These are phyloP conservation scores for Daphne laureola DNA, from an alignment of 441 rosid species.

Conservation along the genomic window DNA sequence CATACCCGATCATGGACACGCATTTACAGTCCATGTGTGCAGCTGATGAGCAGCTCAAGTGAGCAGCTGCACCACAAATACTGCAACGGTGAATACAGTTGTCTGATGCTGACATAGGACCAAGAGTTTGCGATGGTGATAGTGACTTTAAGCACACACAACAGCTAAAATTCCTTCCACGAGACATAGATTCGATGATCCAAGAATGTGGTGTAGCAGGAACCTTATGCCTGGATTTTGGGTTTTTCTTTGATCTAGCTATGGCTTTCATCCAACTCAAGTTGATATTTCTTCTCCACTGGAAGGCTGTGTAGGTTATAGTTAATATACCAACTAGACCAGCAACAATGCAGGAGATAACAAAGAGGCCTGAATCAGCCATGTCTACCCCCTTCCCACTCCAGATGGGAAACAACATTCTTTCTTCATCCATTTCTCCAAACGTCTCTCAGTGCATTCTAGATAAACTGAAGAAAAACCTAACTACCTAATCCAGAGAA, in stretches of 20 bases:
- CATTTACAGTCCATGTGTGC: slow-evolving; percentile 89
- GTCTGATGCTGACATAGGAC: slow-evolving; percentile 47
- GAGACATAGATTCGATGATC: slow-evolving; percentile 54
- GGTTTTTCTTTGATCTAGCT: slow-evolving; percentile 84
- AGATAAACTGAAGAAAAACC: slow-evolving; percentile 5
- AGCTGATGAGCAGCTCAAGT: slow-evolving; percentile 55
- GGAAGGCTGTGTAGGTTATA: slow-evolving; percentile 84
- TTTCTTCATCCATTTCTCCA: slow-evolving; percentile 57
- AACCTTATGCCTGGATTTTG: slow-evolving; percentile 65
- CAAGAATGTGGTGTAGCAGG: slow-evolving; percentile 70
- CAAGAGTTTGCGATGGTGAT: slow-evolving; percentile 67
- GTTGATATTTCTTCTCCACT: slow-evolving; percentile 91
- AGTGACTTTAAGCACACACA: slow-evolving; percentile 79
- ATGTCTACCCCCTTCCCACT: slow-evolving; percentile 35
- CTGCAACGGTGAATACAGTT: slow-evolving; percentile 53
- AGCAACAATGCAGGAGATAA: slow-evolving; percentile 61
- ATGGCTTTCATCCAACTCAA: slow-evolving; percentile 92
- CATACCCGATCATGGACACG: slow-evolving; percentile 73
- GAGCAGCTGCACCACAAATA: slow-evolving; percentile 83
- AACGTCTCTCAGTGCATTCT: slow-evolving; percentile 14
- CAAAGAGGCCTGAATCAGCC: slow-evolving; percentile 46
- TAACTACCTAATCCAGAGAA: neutral
- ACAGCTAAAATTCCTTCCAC: slow-evolving; percentile 76
- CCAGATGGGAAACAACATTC: slow-evolving; percentile 44
- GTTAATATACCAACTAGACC: slow-evolving; percentile 77